These are phyloP conservation scores for Backusella australiensis DNA, from an alignment of 192 early-diverging fungal genomes.

Conservation along the genomic window DNA sequence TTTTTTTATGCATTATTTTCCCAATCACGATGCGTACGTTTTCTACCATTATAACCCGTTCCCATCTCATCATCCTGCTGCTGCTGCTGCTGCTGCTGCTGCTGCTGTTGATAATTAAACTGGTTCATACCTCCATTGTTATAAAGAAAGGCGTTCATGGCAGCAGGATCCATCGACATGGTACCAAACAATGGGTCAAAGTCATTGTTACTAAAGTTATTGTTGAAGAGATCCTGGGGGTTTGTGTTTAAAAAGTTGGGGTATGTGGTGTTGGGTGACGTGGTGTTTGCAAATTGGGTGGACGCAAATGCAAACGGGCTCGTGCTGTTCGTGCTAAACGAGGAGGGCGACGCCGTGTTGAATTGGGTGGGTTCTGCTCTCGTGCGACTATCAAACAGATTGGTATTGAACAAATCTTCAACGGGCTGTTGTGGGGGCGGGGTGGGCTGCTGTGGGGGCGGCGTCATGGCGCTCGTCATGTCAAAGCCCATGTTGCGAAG, in stretches of 20 bases:
- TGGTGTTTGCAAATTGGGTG: neutral
- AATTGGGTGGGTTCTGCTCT: neutral
- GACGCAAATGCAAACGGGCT: neutral
- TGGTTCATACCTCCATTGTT: conserved; percentile 11
- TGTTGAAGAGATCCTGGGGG: neutral
- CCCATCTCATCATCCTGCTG: conserved; percentile 3
- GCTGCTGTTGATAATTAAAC: conserved; percentile 4
- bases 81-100: neutral
- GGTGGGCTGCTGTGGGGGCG: neutral
- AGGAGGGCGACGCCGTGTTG: neutral
- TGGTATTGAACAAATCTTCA: neutral
- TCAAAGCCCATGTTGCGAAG: conserved; percentile 24
- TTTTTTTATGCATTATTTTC: conserved; percentile 22
- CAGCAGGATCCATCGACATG: conserved; percentile 30
- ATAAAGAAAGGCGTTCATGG: conserved; percentile 32
- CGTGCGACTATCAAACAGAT: neutral
- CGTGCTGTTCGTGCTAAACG: neutral
- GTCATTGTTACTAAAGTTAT: neutral
- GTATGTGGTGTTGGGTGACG: conserved; percentile 9
- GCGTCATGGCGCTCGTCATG: neutral
- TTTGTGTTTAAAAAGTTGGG: conserved; percentile 8
- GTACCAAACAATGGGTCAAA: conserved; percentile 18
- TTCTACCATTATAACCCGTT: conserved; percentile 17
- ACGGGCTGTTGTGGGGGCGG: neutral
- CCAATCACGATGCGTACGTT: conserved; percentile 36